phyloP scores from a whole-genome alignment of 495 filamentous ascomycete genomes.

The Viridothelium virens region DNA sequence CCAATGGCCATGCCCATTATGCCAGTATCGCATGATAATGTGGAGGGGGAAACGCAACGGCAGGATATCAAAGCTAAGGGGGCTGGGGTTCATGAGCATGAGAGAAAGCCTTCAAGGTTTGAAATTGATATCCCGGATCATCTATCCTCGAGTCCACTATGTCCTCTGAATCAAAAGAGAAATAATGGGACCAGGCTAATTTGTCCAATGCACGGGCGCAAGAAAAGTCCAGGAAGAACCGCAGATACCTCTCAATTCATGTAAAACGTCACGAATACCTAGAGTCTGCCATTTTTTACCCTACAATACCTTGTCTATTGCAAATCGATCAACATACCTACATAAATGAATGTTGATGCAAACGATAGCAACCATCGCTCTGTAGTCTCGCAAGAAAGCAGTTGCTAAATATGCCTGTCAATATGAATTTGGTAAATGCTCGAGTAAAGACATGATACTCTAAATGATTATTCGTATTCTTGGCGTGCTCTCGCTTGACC shows the following conservation, averaged over 20 bases:
- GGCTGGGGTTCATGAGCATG: not conserved
- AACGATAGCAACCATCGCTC: not conserved
- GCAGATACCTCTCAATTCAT: not conserved
- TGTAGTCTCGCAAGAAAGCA: not conserved
- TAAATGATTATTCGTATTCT: not conserved
- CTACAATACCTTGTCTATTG: not conserved
- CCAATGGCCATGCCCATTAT: not conserved
- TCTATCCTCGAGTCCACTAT: constrained; percentile 55
- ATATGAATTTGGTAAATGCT: too few species aligned
- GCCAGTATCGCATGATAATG: not conserved
- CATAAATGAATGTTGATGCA: too few species aligned
- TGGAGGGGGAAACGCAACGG: not conserved
- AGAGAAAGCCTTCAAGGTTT: constrained; percentile 29
- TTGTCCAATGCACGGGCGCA: constrained; percentile 43
- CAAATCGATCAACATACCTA: not conserved
- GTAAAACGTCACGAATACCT: not conserved
- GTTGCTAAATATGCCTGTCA: too few species aligned
- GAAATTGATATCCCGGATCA: constrained; percentile 57
- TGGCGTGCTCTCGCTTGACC: not conserved
- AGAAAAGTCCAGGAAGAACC: constrained; percentile 13
- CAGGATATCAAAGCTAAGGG: not conserved
- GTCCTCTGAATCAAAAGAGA: constrained; percentile 51
- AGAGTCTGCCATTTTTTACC: not conserved
- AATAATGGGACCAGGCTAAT: constrained; percentile 47
- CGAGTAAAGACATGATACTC: too few species aligned